Base-by-base conservation (phyloP, 129 eudicot genomes). In the Heracleum sosnowskyi region DNA sequence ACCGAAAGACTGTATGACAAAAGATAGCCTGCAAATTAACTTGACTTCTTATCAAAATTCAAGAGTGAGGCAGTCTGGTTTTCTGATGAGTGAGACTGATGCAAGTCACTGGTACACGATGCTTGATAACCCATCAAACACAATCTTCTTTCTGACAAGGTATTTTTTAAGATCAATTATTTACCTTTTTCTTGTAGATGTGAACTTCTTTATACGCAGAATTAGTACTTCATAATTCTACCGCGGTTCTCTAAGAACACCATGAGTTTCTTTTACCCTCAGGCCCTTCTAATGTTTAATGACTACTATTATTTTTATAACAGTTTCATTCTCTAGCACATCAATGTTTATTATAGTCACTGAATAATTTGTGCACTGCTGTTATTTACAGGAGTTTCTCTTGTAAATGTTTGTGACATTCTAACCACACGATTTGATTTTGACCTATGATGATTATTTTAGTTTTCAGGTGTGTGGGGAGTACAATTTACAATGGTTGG, bases 91-190 rank as follows among this genome's bases (percentile, higher is more conserved):
- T 33, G 57, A 57, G 33, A n/a, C 73, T 24, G 39, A 22, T 29
- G 4, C 31, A 5, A 57, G 33, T 46, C 63, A 46, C 70, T 53
- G 78, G 47, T 18, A 64, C 40, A 44, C 29, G 55, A 17, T 68
- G 60, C 57, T 34, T 66, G 76, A 68, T 76, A 2, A 68, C 35
- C 49, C 69, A 16, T 47, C 76, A 81, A 60, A 57, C 34, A 74
- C 34, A 26, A 42, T 76, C 57, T 26, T 81, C 60, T 46, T 37
- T 68, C 46, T 49, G 29, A 68, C 31, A 34, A 64, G 84, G 84
- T 81, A 76, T 76, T n/a, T 31, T 45, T 72, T 31, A 20, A 28
- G 60, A 57, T 57, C 45, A 31, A 37, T 28, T 71, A 36, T 74
- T 74, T 44, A 3, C 11, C 16, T 2, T 41, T 41, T 41, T 41